Evolutionary conservation across 768 basidiomycete species (phyloP), one percentile per base, ranked within the genome.

Genomic region (Trametes coccinea): DNA sequence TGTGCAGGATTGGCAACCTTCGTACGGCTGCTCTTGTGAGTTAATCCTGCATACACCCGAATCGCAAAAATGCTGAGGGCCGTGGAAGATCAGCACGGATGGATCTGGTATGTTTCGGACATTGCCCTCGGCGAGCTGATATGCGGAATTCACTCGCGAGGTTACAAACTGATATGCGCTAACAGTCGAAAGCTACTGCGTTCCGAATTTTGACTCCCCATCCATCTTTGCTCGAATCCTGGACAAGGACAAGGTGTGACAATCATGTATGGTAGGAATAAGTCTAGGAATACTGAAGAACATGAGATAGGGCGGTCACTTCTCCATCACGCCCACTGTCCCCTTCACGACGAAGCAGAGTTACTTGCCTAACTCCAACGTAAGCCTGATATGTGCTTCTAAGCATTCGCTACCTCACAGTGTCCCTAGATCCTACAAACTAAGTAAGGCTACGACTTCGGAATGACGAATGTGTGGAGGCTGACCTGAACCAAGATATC

Each of bases 141-240:
- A 37, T 30, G 8, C 30, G 22, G 34, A 33, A 29, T 31, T 31
- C 16, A 16, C 31, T 40, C 37, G 29, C 16, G 10, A 5, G 49
- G 7, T 7, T 52, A 30, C 43, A 5, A 22, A 27, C 37, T 22
- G 29, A 14, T 13, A 10, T 14, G 13, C 49, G 34, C 59, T 22
- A 44, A 27, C 59, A 93, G 90, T 96, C 64, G 95, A 96, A 73
- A 92, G 89, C 63, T 95, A 94, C 73, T 97, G 95, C 68, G 83
- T 95, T 30, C 94, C 94, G 1, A 81, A 95, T 77, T 96, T 97
- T 71, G 95, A 97, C 74, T 95, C 93, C 1, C 95, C 95, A 3
- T 93, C 91, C 16, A 80, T 96, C 51, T 96, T 95, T 65, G 94
- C 93, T 6, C 84, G 94, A 7, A 92, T 93, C 66, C 80, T 94